Evolutionary conservation across 495 filamentous ascomycete genomes (phyloP), one percentile per base, ranked within the genome.

Genomic region (Arthonia radiata): DNA sequence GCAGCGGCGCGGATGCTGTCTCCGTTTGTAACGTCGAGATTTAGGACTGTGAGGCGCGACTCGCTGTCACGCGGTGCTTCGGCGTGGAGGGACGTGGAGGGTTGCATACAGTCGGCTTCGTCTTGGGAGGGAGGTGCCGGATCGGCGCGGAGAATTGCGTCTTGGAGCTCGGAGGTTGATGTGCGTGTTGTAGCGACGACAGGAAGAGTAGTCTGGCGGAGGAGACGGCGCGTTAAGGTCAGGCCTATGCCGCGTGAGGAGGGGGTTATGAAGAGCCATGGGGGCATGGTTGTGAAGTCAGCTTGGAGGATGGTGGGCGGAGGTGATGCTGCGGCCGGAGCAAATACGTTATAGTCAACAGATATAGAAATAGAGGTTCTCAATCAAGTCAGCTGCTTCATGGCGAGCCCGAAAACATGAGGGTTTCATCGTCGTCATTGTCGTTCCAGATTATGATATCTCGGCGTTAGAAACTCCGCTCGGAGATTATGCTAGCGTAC

Each of bases 181-280:
- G 47, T 56, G 17, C 79, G 59, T 13, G 69, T 62, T 13, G 75
- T 83, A 15, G 71, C 73, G 8, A 83, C 54, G 16, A 86, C 54
- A 3, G 76, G 76, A 8, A 71, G 46, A 4, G 50, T 47, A 5
- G 75, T 79, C 11, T 54, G 61, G 27, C 50, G 46, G 9, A 86
- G 57, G 7, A 89, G 51, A 18, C 67, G 59, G 3, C 67, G 60
- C 4, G 71, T 64, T 10, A 89, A 50, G 15, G 70, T 64, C 35
- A 76, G 57, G 12, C 74, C 77, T 34, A 86, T 64, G 9, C 79
- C 78, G 13, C 73, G 56, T 7, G 70, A 79, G 7, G 75, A 61
- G 0, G 78, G 79, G 12, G 64, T 59, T 14, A 71, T 47, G 3
- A 68, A 39, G 18, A 43, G 32, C 48, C 54, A 51, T 10, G 51